These are phyloP conservation scores for Chimonanthus praecox DNA, from an alignment of 164 flowering plant species.

Conservation along the genomic window DNA sequence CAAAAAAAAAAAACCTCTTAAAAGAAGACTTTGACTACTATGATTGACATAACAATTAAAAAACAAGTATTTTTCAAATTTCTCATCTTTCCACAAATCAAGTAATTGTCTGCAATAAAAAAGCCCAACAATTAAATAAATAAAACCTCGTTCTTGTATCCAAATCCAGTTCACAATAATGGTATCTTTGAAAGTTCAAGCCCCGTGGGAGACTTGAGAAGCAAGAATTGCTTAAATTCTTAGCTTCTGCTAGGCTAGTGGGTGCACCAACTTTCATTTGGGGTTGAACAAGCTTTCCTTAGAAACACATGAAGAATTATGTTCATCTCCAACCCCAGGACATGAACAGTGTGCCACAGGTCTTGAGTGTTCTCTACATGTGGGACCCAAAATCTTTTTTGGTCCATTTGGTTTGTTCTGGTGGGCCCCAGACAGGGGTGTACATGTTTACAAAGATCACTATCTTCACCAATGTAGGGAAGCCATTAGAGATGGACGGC, in stretches of 20 bases:
- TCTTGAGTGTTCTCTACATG: neutral
- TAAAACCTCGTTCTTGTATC: neutral
- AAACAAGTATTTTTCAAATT: neutral
- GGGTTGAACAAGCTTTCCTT: slow-evolving; percentile 27
- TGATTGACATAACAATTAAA: neutral
- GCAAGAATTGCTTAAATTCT: slow-evolving; percentile 30
- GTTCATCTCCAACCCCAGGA: neutral
- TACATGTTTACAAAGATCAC: neutral
- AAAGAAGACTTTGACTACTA: neutral
- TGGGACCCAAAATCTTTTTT: neutral
- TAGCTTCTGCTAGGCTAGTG: slow-evolving; percentile 33
- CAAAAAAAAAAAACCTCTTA: neutral
- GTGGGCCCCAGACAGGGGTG: neutral
- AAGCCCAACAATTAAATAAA: no score
- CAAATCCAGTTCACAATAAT: slow-evolving; percentile 4
- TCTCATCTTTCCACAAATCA: neutral
- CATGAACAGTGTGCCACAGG: neutral
- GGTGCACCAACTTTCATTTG: slow-evolving; percentile 52
- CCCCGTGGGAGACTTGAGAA: slow-evolving; percentile 24
- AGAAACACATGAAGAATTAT: neutral
- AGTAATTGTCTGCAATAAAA: no score
- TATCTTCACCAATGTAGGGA: no score
- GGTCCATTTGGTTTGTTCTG: neutral
- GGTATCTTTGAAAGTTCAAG: slow-evolving; percentile 13
- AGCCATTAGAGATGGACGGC: no score